A percentile compares a stretch with the other conserved stretches of the same genome.
phyloP scores from a whole-genome alignment of 257 asterid species.

The Datura wrightii region DNA sequence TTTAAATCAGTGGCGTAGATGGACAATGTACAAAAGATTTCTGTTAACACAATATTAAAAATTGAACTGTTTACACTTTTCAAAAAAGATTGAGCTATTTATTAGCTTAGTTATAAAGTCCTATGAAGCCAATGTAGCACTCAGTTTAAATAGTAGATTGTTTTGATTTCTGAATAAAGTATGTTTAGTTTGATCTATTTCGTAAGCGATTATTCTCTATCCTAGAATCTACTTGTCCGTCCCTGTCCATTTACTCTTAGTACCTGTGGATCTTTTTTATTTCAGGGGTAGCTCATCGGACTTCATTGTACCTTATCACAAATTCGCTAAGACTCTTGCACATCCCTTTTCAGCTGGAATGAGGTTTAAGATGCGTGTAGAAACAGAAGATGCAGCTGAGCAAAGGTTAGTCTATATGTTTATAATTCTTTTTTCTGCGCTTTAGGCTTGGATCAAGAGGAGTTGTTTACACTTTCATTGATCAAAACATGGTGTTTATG shows the following conservation, averaged over 20 bases:
- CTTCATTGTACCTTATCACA: conserved; percentile 71
- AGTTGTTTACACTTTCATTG: background rate
- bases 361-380: conserved; percentile 84
- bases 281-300: conserved; percentile 83
- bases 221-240: conserved; percentile 5
- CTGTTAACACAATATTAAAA: background rate
- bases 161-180: background rate
- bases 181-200: background rate
- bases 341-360: conserved; percentile 75
- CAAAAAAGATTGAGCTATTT: background rate
- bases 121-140: background rate
- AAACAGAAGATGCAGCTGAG: conserved; percentile 90
- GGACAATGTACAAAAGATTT: background rate
- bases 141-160: background rate
- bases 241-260: background rate
- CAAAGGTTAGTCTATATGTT: conserved; percentile 64
- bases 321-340: conserved; percentile 76
- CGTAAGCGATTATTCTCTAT: background rate
- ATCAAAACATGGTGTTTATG: background rate
- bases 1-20: background rate
- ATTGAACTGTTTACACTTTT: background rate
- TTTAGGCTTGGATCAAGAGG: background rate
- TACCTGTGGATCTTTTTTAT: conserved; percentile 23
- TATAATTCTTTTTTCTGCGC: background rate
- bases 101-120: background rate